These are phyloP conservation scores for Gastrodia elata DNA, from an alignment of 106 monocot genomes.

Conservation along the genomic window DNA sequence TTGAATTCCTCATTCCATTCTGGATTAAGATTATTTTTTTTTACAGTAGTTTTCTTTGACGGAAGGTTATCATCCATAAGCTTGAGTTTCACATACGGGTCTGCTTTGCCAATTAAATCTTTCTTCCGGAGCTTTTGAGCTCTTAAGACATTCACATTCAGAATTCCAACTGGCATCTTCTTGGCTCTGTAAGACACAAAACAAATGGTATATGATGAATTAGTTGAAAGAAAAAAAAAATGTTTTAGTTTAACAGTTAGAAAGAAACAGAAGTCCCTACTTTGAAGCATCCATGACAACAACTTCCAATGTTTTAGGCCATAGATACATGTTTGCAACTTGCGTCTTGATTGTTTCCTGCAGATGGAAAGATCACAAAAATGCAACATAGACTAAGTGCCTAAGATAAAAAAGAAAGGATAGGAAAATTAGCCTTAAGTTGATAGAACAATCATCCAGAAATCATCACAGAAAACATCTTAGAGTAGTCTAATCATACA, in stretches of 20 bases:
- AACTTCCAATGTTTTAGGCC: conserved; percentile 86
- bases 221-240: conserved; percentile 2
- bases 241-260: background rate
- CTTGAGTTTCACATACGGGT: conserved; percentile 85
- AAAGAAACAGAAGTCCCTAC: conserved; percentile 20
- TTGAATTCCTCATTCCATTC: conserved; percentile 99
- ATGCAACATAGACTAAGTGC: background rate
- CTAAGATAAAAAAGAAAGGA: background rate
- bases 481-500: background rate
- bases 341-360: conserved; percentile 87
- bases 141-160: conserved; percentile 65
- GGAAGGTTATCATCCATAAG: conserved; percentile 73
- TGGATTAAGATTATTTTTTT: conserved; percentile 70
- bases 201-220: background rate
- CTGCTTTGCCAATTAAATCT: conserved; percentile 81
- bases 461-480: background rate
- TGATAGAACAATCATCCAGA: background rate
- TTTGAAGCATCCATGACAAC: conserved; percentile 69
- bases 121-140: conserved; percentile 66
- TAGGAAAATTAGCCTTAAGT: background rate
- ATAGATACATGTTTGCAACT: conserved; percentile 83
- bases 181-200: conserved; percentile 33
- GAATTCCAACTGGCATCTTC: conserved; percentile 76
- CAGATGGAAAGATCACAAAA: background rate
- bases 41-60: conserved; percentile 78